Percentiles rank a stretch among this genome's conserved stretches.
Evolutionary conservation across 2,329 filamentous ascomycete genomes (phyloP).

Genomic region (Capronia americana): DNA sequence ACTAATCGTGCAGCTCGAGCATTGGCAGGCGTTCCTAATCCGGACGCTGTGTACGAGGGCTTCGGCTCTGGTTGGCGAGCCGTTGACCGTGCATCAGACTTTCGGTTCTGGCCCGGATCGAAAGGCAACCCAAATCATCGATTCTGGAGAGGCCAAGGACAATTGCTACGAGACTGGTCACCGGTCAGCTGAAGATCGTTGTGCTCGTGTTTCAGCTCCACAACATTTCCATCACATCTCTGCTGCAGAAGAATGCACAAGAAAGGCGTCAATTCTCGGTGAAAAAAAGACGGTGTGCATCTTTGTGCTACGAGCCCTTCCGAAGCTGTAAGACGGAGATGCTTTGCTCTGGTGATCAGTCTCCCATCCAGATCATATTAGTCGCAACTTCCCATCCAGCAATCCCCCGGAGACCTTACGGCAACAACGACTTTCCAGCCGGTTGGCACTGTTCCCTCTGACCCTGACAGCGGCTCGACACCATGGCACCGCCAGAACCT

Average conservation of each 20-base stretch:
- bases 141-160: not conserved
- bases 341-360: not conserved
- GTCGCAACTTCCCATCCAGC: not conserved
- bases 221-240: not conserved
- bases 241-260: not conserved
- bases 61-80: constrained; percentile 4
- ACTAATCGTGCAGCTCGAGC: not conserved
- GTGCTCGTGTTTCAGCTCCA: constrained; percentile 4
- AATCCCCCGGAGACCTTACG: not conserved
- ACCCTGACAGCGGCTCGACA: not conserved
- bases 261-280: not conserved
- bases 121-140: constrained; percentile 1
- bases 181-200: constrained; percentile 20
- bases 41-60: not conserved
- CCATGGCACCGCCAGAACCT: constrained; percentile 18
- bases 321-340: not conserved
- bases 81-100: not conserved
- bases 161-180: not conserved
- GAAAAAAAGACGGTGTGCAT: not conserved
- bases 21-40: not conserved
- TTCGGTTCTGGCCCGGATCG: constrained; percentile 21
- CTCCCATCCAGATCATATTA: not conserved
- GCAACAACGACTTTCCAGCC: constrained; percentile 5
- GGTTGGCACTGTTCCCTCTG: no score
- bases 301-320: not conserved